phyloP scores from a whole-genome alignment of 108 stramenopile genomes.

The Epithemia pelagica region DNA sequence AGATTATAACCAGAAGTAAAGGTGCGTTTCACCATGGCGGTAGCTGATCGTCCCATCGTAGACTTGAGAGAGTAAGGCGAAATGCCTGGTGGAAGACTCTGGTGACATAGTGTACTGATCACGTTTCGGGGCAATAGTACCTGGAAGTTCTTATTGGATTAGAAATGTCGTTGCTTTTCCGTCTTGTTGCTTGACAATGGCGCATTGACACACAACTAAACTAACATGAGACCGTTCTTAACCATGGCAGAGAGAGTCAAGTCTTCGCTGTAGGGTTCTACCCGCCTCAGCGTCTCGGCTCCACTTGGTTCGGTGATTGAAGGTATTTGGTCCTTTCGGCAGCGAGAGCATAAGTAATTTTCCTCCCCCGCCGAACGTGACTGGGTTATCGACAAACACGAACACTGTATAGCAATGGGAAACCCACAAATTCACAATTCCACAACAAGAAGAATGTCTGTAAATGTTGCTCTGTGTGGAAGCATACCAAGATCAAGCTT shows the following conservation, averaged over 20 bases:
- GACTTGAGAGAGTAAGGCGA: no score
- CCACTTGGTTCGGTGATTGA: background rate
- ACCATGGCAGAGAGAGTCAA: background rate
- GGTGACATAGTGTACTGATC: background rate
- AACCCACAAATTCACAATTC: background rate
- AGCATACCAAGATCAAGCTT: constrained; percentile 26
- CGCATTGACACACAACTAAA: no score
- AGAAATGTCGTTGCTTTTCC: background rate
- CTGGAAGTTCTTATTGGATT: background rate
- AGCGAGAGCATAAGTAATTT: background rate
- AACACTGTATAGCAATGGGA: background rate
- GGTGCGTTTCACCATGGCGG: background rate
- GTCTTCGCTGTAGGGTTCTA: background rate
- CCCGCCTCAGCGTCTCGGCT: background rate
- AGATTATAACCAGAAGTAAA: background rate
- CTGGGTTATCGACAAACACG: background rate
- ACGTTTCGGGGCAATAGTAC: background rate
- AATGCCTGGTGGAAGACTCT: no score
- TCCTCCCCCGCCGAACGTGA: background rate
- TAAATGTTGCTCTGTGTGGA: constrained; percentile 43
- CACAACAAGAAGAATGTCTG: constrained; percentile 5
- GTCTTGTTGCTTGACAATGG: background rate
- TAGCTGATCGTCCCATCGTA: no score
- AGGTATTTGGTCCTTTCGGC: no score
- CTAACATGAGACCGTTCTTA: no score